phyloP scores from a whole-genome alignment of 495 filamentous ascomycete species.

The Haplographium delicatum region DNA sequence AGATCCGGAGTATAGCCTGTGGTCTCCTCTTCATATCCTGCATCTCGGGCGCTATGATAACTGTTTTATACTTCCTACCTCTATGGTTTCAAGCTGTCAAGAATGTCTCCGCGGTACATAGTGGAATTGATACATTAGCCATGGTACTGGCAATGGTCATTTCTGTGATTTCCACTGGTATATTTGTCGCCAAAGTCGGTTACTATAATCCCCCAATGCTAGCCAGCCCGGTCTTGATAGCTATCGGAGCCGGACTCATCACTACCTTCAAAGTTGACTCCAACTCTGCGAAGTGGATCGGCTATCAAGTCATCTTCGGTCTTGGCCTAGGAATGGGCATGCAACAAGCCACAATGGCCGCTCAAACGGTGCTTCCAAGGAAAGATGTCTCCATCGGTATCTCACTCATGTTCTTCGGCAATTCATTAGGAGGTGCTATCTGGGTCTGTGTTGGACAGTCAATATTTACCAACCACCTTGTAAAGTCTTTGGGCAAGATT shows the following conservation, averaged over 20 bases:
- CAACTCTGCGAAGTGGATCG: slow-evolving; percentile 52
- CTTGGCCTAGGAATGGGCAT: slow-evolving; percentile 64
- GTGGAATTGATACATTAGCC: slow-evolving; percentile 66
- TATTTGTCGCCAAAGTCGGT: slow-evolving; percentile 46
- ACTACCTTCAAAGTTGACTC: slow-evolving; percentile 51
- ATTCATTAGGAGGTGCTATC: slow-evolving; percentile 55
- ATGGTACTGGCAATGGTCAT: slow-evolving; percentile 42
- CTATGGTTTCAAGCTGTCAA: slow-evolving; percentile 75
- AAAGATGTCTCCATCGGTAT: slow-evolving; percentile 54
- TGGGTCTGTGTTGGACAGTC: slow-evolving; percentile 57
- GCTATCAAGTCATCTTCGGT: slow-evolving; percentile 63
- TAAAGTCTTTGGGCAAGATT: slow-evolving; percentile 31
- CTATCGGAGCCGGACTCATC: slow-evolving; percentile 58
- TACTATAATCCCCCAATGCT: slow-evolving; percentile 63
- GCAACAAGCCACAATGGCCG: slow-evolving; percentile 58
- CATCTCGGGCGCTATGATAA: slow-evolving; percentile 3
- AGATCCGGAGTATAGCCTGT: not conserved
- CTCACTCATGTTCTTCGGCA: slow-evolving; percentile 55
- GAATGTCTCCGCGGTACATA: slow-evolving; percentile 48
- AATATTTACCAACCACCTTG: slow-evolving; percentile 51
- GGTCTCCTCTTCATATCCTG: slow-evolving; percentile 5
- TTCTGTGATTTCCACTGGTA: slow-evolving; percentile 43
- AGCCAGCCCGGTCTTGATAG: slow-evolving; percentile 41
- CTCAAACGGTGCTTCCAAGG: slow-evolving; percentile 44
- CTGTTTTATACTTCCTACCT: slow-evolving; percentile 56